Base-by-base conservation (phyloP, 1,284 basidiomycete genomes). In the Papiliotrema terrestris region DNA sequence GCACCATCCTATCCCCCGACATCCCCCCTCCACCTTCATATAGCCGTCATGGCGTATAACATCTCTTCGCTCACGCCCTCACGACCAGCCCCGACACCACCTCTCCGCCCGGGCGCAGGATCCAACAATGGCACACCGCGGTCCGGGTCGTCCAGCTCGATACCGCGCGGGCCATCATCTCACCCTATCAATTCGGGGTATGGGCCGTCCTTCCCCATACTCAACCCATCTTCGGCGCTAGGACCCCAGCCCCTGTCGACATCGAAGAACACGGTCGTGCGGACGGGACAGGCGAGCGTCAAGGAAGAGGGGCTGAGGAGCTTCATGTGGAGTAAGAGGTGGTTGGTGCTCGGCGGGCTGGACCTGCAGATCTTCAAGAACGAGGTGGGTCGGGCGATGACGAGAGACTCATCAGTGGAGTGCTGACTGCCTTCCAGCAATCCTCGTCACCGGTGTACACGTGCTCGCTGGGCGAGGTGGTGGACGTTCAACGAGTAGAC, bases 251-350 rank as follows among this genome's bases (percentile, higher is more conserved):
- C 48, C 17, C 14, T 46, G 5, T 20, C 11, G 22, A 41, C 42
- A 3, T 32, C 52, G n/a, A 44, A 50, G n/a, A 71, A 66, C 47
- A 58, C 56, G 2, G 57, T 65, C 2, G 60, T 72, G 11, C 54
- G 73, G 3, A 65, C 63, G 0, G 92, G 91, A 5, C 76, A 78
- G 22, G 89, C 89, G 39, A 86, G 82, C 68, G 80, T 94, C 62
- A 95, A 95, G 80, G 92, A 94, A 73, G 91, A 94, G 55, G 87
- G 89, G 0, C 83, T 96, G 61, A 84, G 90, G 15, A 91, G 88
- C 61, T 94, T 91, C 83, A 83, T 97, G 54, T 98, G 95, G 88
- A 86, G 87, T 73, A 86, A 89, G 70, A 88, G 91, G 69, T 98
- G 89, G 88, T 80, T 98, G 45, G 83, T 94, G 4, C 80, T 98